Evolutionary conservation across 1,284 basidiomycete genomes (phyloP), one percentile per base, ranked within the genome.

Genomic region (Abortiporus biennis): DNA sequence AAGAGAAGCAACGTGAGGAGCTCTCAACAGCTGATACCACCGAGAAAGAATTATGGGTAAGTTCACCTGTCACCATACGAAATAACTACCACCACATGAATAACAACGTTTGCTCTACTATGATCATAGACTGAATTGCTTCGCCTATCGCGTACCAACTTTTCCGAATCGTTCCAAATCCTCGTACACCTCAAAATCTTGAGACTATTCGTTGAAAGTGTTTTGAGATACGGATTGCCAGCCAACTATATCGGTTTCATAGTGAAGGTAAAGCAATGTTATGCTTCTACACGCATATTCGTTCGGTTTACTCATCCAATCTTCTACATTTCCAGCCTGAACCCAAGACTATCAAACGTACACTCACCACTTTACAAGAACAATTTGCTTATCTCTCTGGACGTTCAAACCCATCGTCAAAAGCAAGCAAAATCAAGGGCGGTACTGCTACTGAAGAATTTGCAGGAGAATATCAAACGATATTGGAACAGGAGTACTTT

Each of bases 41-140:
- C 35, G 96, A 99, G 71, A 95, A 92, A 68, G 94, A 99, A 60
- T 83, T 98, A 42, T 99, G 96, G 96, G 93, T 94, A 55, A n/a
- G n/a, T n/a, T n/a, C n/a, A n/a, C n/a, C n/a, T 51, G 80, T 47
- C 32, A 2, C 25, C 25, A 24, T 40, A 5, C 34, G 5, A 36
- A 6, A 15, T 22, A n/a, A 43, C 23, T n/a, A 11, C 3, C 22
- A 3, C 9, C 20, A 13, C n/a, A 36, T 6, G 20, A 13, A 22
- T 36, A 13, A 15, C 9, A 13, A 16, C 31, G 8, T 9, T 30
- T 29, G 2, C 36, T 8, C 15, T 34, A 6, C 13, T n/a, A n/a
- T n/a, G n/a, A n/a, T n/a, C 16, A 29, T 54, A 96, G 93, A 92
- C 93, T 16, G 96, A 99, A 57, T 75, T 99, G 2, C 70, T 99